phyloP scores from a whole-genome alignment of 768 basidiomycete genomes.

The Russula sp. region DNA sequence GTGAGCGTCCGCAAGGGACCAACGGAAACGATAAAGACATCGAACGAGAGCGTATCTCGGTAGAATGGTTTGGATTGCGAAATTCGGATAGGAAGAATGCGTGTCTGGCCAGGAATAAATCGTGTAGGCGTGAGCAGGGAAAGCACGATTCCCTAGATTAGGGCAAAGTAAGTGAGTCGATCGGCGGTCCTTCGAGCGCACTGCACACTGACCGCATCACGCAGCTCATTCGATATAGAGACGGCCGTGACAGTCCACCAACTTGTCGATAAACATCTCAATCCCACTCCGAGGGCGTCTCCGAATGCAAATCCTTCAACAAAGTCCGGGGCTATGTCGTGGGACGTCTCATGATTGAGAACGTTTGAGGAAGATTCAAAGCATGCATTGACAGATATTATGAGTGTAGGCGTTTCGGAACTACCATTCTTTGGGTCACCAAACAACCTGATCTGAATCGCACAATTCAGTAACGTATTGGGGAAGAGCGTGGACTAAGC shows the following conservation, averaged over 20 bases:
- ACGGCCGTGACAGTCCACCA: conserved; percentile 53
- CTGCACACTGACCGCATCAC: conserved; percentile 26
- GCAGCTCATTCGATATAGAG: conserved; percentile 27
- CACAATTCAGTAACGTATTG: conserved; percentile 10
- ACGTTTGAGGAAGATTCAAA: conserved; percentile 35
- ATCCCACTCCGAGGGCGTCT: conserved; percentile 58
- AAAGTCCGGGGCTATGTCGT: conserved; percentile 64
- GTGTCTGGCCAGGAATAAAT: conserved; percentile 31
- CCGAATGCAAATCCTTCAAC: conserved; percentile 77
- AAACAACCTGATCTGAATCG: conserved; percentile 70
- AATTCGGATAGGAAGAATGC: conserved; percentile 54
- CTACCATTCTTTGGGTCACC: conserved; percentile 58
- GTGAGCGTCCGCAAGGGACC: conserved; percentile 34
- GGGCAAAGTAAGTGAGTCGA: not conserved
- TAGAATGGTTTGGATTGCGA: conserved; percentile 42
- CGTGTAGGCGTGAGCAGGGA: conserved; percentile 3
- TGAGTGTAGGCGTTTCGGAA: conserved; percentile 48
- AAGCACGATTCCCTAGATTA: conserved; percentile 18
- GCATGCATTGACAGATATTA: conserved; percentile 48
- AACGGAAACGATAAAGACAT: conserved; percentile 37
- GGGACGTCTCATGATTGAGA: conserved; percentile 47
- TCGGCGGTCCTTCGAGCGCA: not conserved
- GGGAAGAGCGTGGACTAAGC: conserved; percentile 13
- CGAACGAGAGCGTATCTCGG: conserved; percentile 42
- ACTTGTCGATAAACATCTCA: conserved; percentile 46